Base-by-base conservation (phyloP, 2,329 filamentous ascomycete genomes). In the Exophiala mesophila region DNA sequence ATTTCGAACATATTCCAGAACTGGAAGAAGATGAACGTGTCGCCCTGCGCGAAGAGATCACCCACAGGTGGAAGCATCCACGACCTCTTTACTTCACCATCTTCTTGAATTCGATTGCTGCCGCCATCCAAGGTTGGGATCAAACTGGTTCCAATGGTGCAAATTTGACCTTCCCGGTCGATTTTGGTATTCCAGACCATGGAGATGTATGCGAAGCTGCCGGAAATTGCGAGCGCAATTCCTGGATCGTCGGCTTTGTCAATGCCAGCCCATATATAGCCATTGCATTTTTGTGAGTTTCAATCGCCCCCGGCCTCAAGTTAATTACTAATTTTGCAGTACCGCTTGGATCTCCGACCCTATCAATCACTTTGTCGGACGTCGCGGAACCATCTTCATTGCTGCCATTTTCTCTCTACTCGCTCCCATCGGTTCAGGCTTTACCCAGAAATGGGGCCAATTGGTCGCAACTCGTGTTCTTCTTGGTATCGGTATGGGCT, bases 321-420 rank as follows among this genome's bases (percentile, higher is more conserved):
- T n/a, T n/a, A n/a, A n/a, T n/a, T n/a, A n/a, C n/a, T n/a, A 49
- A 50, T 41, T 12, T 42, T 28, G 15, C n/a, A 72, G 69, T 53
- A 78, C 79, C 3, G 81, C 78, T 58, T 84, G 80, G 81, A 62
- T 82, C 10, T 81, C 80, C 1, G 82, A 85, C 48, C 78, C 79
- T 1, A 53, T 78, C 9, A 84, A 84, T 54, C 63, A 74, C 29
- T 63, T 63, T 8, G 53, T 79, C 19, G 80, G 78, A 26, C 77
- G 80, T 28, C 74, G 79, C 38, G 77, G 79, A 8, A 74, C 77
- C 33, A 84, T 84, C 47, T 83, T 83, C 57, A 59, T 81, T 33
- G 72, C 73, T 5, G 77, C 75, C 9, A 63, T 81, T 52, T 80
- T 84, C 58, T 82, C 76, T 57, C 66, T 86, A 20, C 72, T 83